Evolutionary conservation across 352 stramenopile species (phyloP), one percentile per base, ranked within the genome.

Genomic region (Phytophthora sp.): DNA sequence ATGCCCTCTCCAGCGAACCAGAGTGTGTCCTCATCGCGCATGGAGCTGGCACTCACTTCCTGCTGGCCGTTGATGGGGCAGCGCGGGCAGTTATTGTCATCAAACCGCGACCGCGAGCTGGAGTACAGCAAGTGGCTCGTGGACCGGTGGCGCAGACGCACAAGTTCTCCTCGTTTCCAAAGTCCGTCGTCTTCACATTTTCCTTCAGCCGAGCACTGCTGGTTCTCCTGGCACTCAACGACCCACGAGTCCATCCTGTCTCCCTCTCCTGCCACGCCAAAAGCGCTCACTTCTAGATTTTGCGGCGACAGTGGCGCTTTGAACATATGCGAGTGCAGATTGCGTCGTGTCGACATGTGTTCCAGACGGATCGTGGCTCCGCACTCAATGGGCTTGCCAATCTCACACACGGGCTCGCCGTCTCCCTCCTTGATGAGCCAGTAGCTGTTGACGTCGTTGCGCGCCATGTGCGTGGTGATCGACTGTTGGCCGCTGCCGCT

Each of bases 21-120:
- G 24, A 92, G 60, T 49, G 83, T 84, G 50, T 71, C 64, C 31
- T 84, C 80, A n/a, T 69, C 63, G 49, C 74, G 79, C 15, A 74
- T 66, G n/a, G 73, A 60, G 30, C 58, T 81, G 1, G 79, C 79
- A 59, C 83, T 93, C 38, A 95, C 87, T 73, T 95, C 83, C 64
- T 95, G 87, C 69, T 95, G 87, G 18, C 87, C 87, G 60, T 93
- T 91, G 67, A 95, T 95, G 45, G 87, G 87, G 56, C 87, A 95
- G 24, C 71, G 77, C 16, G 85, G 85, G 46, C 87, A 95, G 67
- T 95, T 95, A 31, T 60, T 87, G 73, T 93, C 75, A 62, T 95
- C 80, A 58, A 93, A 95, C 18, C 83, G 79, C 33, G 69, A 63
- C 27, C 39, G 69, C 15, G 73, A 67, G 31, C 76, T 81, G 23